Evolutionary conservation across 2,329 filamentous ascomycete genomes (phyloP), one percentile per base, ranked within the genome.

Genomic region (Talaromyces atroroseus): DNA sequence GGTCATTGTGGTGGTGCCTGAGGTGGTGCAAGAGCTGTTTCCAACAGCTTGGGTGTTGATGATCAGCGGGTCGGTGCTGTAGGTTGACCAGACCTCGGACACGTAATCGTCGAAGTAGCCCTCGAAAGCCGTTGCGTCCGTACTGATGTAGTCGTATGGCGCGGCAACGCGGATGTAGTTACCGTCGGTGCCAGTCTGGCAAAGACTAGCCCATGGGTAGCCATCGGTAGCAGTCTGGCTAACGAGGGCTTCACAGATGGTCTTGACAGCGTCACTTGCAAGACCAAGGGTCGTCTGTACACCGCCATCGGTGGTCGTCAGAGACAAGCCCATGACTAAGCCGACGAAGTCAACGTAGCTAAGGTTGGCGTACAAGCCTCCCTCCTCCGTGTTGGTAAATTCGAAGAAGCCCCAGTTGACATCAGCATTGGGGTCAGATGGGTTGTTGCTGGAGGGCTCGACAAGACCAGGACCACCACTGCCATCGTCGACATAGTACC

Each of bases 11-110:
- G 69, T 62, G 7, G 45, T 49, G 54, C 69, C 70, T 1, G 51
- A 58, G 18, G 81, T 77, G 3, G 72, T 68, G 48, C 79, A 80
- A 18, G 63, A 70, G 21, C 78, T 72, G 44, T 74, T 64, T 40
- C 82, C 82, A 76, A 79, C 82, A 49, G 68, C 74, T 67, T 84
- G 81, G 14, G 82, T 83, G 69, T 83, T 76, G 66, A 84, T 68
- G 8, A 69, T 75, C 34, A 84, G 72, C 52, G 76, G 68, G 44
- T 68, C 61, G 10, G 61, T 62, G 36, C 66, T 50, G 71, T 83
- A 84, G 64, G 76, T 76, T 29, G 66, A 60, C 81, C 81, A 84
- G 6, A 81, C 81, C 40, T 71, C 63, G 65, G 80, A 69, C 51
- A 84, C 75, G 62, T 82, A 79, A 16, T 70, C 48, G 38, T 74